Evolutionary conservation across 1,139 yeast species (phyloP).

Genomic region (Geotrichum candidum): DNA sequence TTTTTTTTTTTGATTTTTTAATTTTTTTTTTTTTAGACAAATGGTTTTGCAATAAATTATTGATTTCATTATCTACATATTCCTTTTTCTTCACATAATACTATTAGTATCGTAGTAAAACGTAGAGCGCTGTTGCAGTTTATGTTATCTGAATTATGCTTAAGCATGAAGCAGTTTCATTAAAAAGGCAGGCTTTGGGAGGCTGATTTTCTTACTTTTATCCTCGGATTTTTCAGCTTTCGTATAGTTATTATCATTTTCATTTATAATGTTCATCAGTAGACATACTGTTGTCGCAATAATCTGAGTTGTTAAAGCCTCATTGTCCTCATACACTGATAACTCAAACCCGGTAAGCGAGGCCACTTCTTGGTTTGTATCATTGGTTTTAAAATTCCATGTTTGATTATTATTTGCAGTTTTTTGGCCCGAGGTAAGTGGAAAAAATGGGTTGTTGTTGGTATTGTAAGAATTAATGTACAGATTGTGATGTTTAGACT

Average conservation of each 20-base stretch:
- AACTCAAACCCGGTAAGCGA: background rate
- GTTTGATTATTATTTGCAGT: background rate
- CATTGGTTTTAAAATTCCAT: background rate
- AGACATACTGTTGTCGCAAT: background rate
- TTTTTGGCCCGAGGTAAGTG: background rate
- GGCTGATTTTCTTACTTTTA: background rate
- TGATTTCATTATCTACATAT: background rate
- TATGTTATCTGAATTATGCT: background rate
- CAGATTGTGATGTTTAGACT: background rate
- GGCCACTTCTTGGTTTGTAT: background rate
- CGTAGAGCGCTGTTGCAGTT: background rate
- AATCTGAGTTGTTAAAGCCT: background rate
- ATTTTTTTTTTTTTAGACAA: conserved; percentile 44
- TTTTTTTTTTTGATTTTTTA: background rate
- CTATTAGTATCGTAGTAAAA: background rate
- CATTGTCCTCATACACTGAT: background rate
- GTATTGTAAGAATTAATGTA: background rate
- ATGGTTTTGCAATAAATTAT: no score
- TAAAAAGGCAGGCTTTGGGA: background rate
- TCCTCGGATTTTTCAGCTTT: background rate
- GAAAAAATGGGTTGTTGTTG: background rate
- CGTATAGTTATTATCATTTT: background rate
- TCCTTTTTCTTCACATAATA: background rate
- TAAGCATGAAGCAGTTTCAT: background rate
- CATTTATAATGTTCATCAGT: background rate